Percentiles rank a stretch among this genome's conserved stretches.
These are phyloP conservation scores for Aspergillus phoenicis DNA, from an alignment of 2,329 filamentous ascomycete genomes.

Conservation along the genomic window DNA sequence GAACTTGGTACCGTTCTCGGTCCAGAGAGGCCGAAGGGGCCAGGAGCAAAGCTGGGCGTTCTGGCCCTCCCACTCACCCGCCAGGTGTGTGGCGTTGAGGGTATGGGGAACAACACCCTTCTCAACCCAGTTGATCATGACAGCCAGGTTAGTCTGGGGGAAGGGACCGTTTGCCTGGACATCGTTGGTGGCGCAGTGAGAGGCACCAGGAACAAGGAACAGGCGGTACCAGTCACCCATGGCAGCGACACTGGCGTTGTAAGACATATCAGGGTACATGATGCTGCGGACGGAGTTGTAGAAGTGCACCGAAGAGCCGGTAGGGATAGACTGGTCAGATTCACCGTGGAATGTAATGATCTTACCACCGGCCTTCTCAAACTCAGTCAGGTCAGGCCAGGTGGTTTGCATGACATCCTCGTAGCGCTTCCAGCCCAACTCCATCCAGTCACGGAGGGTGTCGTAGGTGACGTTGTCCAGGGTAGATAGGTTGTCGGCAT, in stretches of 20 bases:
- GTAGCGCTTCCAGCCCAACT: conserved; percentile 52
- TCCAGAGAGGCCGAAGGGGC: conserved; percentile 35
- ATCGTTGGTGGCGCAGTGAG: conserved; percentile 53
- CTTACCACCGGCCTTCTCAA: conserved; percentile 56
- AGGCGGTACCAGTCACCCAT: conserved; percentile 59
- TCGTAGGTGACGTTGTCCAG: conserved; percentile 58
- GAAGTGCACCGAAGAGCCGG: conserved; percentile 59
- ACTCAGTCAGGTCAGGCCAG: conserved; percentile 55
- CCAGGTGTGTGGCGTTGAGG: conserved; percentile 43
- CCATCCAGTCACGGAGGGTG: conserved; percentile 60
- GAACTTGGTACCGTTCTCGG: conserved; percentile 5
- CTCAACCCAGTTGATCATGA: conserved; percentile 58
- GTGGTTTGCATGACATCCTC: conserved; percentile 57
- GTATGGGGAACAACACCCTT: conserved; percentile 48
- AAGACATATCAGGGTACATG: conserved; percentile 51
- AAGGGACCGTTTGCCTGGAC: conserved; percentile 48
- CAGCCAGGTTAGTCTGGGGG: conserved; percentile 50
- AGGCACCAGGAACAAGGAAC: conserved; percentile 58
- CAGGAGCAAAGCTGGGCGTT: no score
- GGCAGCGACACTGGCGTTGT: conserved; percentile 43
- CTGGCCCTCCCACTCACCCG: no score
- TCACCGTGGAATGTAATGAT: conserved; percentile 63
- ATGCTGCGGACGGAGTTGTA: conserved; percentile 55
- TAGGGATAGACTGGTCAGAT: conserved; percentile 56
- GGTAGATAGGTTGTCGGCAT: conserved; percentile 42